phyloP scores from a whole-genome alignment of 345 rosid species.

The Populus deltoides region DNA sequence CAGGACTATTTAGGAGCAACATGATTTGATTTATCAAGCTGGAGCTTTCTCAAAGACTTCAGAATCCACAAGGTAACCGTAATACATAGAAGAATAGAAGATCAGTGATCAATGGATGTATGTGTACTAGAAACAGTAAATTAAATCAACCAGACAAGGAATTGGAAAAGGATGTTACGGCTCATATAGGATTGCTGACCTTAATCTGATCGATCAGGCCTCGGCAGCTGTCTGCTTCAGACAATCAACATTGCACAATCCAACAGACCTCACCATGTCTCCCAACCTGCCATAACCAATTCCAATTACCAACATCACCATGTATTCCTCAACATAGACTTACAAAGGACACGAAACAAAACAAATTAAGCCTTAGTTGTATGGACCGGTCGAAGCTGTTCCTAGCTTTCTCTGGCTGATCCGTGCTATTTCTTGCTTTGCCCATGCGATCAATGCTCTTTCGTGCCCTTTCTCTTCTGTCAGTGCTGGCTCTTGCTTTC shows the following conservation, averaged over 20 bases:
- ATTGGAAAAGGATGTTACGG: background rate
- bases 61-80: background rate
- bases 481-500: slow-evolving; percentile 46
- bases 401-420: slow-evolving; percentile 60
- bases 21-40: background rate
- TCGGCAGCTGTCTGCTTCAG: slow-evolving; percentile 50
- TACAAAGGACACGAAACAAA: background rate
- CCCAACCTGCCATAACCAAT: slow-evolving; percentile 50
- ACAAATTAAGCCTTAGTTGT: background rate
- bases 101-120: background rate
- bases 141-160: background rate
- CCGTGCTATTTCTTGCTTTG: slow-evolving; percentile 61
- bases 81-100: background rate
- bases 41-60: background rate
- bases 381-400: slow-evolving; percentile 81
- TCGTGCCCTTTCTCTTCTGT: slow-evolving; percentile 51
- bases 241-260: slow-evolving; percentile 74
- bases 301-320: background rate
- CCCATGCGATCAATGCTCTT: slow-evolving; percentile 47
- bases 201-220: slow-evolving; percentile 28
- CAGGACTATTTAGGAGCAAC: background rate
- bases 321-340: background rate
- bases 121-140: background rate
- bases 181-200: background rate
- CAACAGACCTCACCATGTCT: slow-evolving; percentile 76